phyloP scores from a whole-genome alignment of 805 yeast species.

The Pichia exigua region DNA sequence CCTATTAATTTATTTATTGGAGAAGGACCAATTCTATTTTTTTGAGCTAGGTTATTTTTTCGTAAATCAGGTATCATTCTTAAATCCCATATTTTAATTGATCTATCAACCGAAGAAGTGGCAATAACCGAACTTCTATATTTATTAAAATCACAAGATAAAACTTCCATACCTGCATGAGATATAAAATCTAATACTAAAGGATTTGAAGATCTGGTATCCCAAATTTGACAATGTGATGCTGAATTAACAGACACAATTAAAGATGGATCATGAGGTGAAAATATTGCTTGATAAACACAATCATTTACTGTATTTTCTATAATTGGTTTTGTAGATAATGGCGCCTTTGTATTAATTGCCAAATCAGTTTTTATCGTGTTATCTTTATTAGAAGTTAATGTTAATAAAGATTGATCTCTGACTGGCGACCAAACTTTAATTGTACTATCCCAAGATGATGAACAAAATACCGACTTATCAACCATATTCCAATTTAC shows the following conservation, averaged over 20 bases:
- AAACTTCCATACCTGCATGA: slow-evolving; percentile 73
- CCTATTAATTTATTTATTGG: slow-evolving; percentile 76
- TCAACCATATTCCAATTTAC: slow-evolving; percentile 32
- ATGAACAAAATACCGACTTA: slow-evolving; percentile 56
- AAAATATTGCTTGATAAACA: slow-evolving; percentile 70
- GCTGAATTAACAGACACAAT: slow-evolving; percentile 68
- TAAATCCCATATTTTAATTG: slow-evolving; percentile 80
- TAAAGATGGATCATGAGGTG: slow-evolving; percentile 75
- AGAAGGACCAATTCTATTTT: slow-evolving; percentile 46
- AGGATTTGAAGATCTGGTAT: slow-evolving; percentile 60
- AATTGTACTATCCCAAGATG: slow-evolving; percentile 90
- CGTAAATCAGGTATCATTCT: slow-evolving; percentile 46
- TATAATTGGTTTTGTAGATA: slow-evolving; percentile 28
- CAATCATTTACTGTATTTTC: slow-evolving; percentile 42
- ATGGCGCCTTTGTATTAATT: slow-evolving; percentile 25
- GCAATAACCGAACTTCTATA: slow-evolving; percentile 75
- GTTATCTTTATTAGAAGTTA: slow-evolving; percentile 30
- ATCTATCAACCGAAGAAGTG: slow-evolving; percentile 86
- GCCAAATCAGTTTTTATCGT: slow-evolving; percentile 14
- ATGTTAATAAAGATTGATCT: slow-evolving; percentile 47
- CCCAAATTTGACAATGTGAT: slow-evolving; percentile 76
- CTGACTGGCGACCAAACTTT: slow-evolving; percentile 71
- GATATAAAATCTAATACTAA: slow-evolving; percentile 54
- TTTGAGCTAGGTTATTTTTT: slow-evolving; percentile 31
- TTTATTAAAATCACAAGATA: slow-evolving; percentile 85